Base-by-base conservation (phyloP, 1,139 yeast genomes). In the Saccharomyces hybrid region DNA sequence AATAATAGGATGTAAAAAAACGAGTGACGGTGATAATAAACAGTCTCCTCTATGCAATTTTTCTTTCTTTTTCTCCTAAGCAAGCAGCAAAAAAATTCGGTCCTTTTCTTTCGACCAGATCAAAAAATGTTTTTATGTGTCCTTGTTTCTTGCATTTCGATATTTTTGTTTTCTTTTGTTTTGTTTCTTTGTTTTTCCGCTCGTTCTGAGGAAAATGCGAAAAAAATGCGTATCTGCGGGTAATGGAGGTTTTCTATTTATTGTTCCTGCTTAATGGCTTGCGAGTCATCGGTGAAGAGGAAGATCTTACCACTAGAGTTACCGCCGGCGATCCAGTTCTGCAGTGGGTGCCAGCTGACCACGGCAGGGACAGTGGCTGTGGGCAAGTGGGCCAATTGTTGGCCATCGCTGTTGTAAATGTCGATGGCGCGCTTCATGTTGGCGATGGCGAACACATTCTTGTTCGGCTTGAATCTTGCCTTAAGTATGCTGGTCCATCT, bases 401-500 rank as follows among this genome's bases (percentile, higher is more conserved):
- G 78, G 0, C 98, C 98, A 44, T 80, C 74, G 58, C 86, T 82
- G 50, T 83, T 83, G 65, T 85, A 93, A 6, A 93, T 76, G 69
- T 93, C 98, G 54, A 90, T 77, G 51, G 83, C 88, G 58, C 95
- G 77, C 61, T 86, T 88, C 98, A 93, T 93, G 67, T 91, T 91
- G 25, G 89, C 98, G 64, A 93, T 90, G 25, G 86, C 88, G 69
- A 91, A 89, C 62, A 91, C 90, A 59, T 89, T 88, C 32, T 81
- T 76, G 2, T 86, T 84, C 62, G 88, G 96, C 31, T 70, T 73
- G 95, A 97, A 93, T 63, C 82, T 79, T 0, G 97, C 83, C 64
- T 90, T 89, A 54, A 93, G 74, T 52, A 93, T 91, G 1, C 96
- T 85, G 0, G 93, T 96, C 99, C 99, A 93, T 58, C 96, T 75